phyloP scores from a whole-genome alignment of 2,329 filamentous ascomycete genomes.

The Purpureocillium lavendulum region DNA sequence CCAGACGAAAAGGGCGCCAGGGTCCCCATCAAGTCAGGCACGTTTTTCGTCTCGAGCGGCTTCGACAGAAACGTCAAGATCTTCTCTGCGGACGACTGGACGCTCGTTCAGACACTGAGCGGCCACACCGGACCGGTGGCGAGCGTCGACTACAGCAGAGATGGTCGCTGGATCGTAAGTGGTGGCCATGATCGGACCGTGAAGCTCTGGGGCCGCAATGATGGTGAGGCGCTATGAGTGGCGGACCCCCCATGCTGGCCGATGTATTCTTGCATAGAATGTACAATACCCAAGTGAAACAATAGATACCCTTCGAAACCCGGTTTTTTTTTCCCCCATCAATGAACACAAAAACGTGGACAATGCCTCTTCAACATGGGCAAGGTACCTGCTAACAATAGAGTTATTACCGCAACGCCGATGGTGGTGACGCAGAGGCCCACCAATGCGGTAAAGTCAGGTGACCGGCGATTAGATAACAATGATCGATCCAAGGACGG shows the following conservation, averaged over 20 bases:
- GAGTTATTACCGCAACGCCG: too few species aligned
- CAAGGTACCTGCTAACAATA: too few species aligned
- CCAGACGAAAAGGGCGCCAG: conserved; percentile 57
- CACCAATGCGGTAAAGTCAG: too few species aligned
- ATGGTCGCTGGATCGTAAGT: conserved; percentile 88
- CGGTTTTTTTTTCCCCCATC: background rate
- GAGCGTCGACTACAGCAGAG: conserved; percentile 78
- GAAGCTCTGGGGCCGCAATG: conserved; percentile 90
- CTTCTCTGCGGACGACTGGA: conserved; percentile 95
- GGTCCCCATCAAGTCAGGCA: conserved; percentile 76
- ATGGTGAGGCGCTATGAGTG: conserved; percentile 45
- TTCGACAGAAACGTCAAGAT: conserved; percentile 95
- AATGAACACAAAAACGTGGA: background rate
- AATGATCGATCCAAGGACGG: background rate
- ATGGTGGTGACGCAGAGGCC: too few species aligned
- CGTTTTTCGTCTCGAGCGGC: conserved; percentile 82
- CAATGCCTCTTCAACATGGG: too few species aligned
- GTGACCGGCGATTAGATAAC: conserved; percentile 16
- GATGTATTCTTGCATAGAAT: too few species aligned
- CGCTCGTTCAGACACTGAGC: conserved; percentile 74
- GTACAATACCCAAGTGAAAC: background rate
- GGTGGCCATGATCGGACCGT: conserved; percentile 91
- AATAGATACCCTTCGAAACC: conserved; percentile 1
- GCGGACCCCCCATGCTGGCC: too few species aligned
- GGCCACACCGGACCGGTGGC: conserved; percentile 90